These are phyloP conservation scores for Clarireedia homoeocarpa DNA, from an alignment of 2,329 filamentous ascomycete genomes.

Conservation along the genomic window DNA sequence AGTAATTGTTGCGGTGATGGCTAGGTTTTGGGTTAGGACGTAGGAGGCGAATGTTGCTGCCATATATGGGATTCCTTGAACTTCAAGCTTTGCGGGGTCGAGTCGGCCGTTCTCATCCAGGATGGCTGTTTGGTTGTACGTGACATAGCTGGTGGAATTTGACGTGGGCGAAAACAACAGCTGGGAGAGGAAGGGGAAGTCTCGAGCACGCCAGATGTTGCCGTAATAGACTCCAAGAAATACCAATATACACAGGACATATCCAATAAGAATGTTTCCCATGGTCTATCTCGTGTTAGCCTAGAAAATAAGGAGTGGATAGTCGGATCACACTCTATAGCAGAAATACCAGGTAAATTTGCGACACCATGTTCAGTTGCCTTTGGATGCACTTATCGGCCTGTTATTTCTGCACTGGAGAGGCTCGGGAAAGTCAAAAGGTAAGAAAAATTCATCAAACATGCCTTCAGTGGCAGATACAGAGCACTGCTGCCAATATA, in stretches of 20 bases:
- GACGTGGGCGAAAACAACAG: conserved; percentile 32
- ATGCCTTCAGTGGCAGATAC: conserved; percentile 23
- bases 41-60: conserved; percentile 33
- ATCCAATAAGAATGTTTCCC: conserved; percentile 25
- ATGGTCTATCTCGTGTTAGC: not conserved
- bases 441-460: not conserved
- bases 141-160: conserved; percentile 30
- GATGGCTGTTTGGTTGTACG: conserved; percentile 37
- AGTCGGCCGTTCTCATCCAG: conserved; percentile 34
- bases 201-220: conserved; percentile 34
- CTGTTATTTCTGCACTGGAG: no score
- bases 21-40: conserved; percentile 38
- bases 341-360: no score
- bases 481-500: conserved; percentile 30
- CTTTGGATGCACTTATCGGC: no score
- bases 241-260: conserved; percentile 27
- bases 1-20: conserved; percentile 37
- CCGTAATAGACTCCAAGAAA: conserved; percentile 35
- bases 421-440: no score
- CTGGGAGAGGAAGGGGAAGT: conserved; percentile 37
- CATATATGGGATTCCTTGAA: conserved; percentile 35
- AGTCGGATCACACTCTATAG: no score
- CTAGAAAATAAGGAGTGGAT: no score
- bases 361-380: no score
- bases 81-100: conserved; percentile 28